phyloP scores from a whole-genome alignment of 2,329 filamentous ascomycete species.

The Alternaria hordeiaustralica region DNA sequence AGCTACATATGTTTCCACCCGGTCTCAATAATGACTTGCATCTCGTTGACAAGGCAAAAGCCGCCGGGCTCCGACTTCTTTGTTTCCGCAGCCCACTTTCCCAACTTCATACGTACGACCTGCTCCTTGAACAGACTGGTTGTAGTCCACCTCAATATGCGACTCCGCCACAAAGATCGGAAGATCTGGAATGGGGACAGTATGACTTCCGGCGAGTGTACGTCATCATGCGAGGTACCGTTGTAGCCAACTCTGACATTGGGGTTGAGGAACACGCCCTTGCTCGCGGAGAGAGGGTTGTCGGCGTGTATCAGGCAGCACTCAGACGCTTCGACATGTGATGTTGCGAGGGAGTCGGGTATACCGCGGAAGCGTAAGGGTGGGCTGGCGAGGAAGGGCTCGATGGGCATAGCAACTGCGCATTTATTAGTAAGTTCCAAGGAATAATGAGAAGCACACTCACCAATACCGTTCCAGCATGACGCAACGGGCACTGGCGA shows the following conservation, averaged over 20 bases:
- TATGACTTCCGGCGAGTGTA: slow-evolving; percentile 11
- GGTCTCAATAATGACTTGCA: slow-evolving; percentile 46
- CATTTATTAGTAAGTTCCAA: background rate
- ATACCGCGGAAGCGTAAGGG: slow-evolving; percentile 69
- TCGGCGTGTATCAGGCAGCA: slow-evolving; percentile 80
- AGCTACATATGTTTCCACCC: slow-evolving; percentile 48
- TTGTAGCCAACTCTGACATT: slow-evolving; percentile 72
- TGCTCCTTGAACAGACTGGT: slow-evolving; percentile 17
- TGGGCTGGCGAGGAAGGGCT: slow-evolving; percentile 30
- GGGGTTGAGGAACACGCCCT: slow-evolving; percentile 73
- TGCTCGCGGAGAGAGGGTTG: slow-evolving; percentile 61
- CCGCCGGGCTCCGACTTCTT: slow-evolving; percentile 31
- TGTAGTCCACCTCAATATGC: slow-evolving; percentile 16
- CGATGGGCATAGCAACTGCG: slow-evolving; percentile 42
- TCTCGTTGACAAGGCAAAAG: slow-evolving; percentile 49
- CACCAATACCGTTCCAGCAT: slow-evolving; percentile 71
- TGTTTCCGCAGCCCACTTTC: slow-evolving; percentile 14
- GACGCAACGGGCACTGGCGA: slow-evolving; percentile 65
- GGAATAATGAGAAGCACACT: background rate
- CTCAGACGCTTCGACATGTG: slow-evolving; percentile 77
- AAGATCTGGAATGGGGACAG: slow-evolving; percentile 20
- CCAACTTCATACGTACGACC: slow-evolving; percentile 12
- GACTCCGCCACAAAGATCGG: slow-evolving; percentile 17
- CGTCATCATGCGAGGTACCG: slow-evolving; percentile 33
- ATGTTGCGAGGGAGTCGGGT: slow-evolving; percentile 63